phyloP scores from a whole-genome alignment of 106 monocot species.

The Allium cepa region DNA sequence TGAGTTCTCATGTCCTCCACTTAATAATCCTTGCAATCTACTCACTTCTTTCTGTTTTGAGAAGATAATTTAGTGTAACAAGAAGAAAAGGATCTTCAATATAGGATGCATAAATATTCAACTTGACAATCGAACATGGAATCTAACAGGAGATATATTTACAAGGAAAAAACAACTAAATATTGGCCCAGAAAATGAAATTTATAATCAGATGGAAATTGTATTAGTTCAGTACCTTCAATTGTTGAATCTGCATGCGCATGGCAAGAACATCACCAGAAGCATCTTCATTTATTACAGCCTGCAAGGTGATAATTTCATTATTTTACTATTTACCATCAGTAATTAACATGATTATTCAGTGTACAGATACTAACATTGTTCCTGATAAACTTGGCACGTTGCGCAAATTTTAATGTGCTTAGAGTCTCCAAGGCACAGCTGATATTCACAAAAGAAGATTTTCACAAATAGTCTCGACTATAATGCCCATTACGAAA shows the following conservation, averaged over 20 bases:
- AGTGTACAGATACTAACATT: conserved; percentile 41
- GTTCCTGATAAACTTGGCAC: conserved; percentile 92
- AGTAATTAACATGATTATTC: no score
- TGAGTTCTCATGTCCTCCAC: conserved; percentile 22
- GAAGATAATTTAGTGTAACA: no score
- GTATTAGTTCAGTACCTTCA: conserved; percentile 50
- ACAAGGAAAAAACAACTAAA: background rate
- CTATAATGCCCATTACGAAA: no score
- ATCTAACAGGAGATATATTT: no score
- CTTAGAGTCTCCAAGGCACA: conserved; percentile 83
- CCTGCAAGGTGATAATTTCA: conserved; percentile 21
- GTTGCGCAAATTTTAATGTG: conserved; percentile 96
- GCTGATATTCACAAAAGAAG: conserved; percentile 9
- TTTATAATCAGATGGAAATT: background rate
- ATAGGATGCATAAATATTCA: no score
- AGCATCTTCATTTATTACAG: conserved; percentile 92
- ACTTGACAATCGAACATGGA: no score
- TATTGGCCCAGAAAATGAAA: background rate
- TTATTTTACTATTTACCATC: no score
- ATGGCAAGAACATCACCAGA: conserved; percentile 84
- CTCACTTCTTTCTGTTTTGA: conserved; percentile 60
- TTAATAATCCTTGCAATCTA: conserved; percentile 46
- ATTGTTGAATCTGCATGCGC: conserved; percentile 78
- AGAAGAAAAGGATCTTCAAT: no score
- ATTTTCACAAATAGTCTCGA: no score